These are phyloP conservation scores for Saccharomyces paradoxus DNA, from an alignment of 805 yeast genomes.

Conservation along the genomic window DNA sequence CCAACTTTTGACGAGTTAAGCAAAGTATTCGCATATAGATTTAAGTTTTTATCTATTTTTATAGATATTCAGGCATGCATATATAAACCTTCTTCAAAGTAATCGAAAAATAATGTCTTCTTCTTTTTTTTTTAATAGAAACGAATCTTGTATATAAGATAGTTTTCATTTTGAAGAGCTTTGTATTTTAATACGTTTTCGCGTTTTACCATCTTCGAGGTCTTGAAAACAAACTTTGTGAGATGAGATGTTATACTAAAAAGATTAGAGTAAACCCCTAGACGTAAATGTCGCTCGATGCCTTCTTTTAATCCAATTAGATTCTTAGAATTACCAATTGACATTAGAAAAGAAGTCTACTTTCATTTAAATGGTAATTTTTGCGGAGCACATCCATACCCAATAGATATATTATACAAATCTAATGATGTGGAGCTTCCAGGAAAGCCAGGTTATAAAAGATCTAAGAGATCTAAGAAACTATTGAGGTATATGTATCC, in stretches of 20 bases:
- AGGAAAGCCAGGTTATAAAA: neutral
- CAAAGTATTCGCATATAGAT: neutral
- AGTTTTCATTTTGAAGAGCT: neutral
- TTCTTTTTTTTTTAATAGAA: neutral
- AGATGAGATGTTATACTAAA: neutral
- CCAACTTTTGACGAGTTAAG: slow-evolving; percentile 55
- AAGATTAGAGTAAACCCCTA: neutral
- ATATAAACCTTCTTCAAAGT: neutral
- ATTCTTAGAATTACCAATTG: slow-evolving; percentile 21
- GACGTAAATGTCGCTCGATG: neutral
- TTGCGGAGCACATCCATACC: neutral
- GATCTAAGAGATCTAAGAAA: neutral
- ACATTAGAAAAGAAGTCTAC: slow-evolving; percentile 21
- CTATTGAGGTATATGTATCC: slow-evolving; percentile 7
- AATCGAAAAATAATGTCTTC: neutral
- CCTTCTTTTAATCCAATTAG: neutral
- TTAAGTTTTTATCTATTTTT: neutral
- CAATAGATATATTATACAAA: neutral
- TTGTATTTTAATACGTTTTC: neutral
- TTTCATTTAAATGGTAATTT: slow-evolving; percentile 13
- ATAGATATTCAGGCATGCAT: neutral
- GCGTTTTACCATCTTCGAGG: neutral
- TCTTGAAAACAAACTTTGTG: neutral
- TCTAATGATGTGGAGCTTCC: neutral
- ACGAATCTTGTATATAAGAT: neutral